Percentiles rank a stretch among this genome's conserved stretches.
Conservation (phyloP, 192 early-diverging fungal genomes). For the Linnemannia schmuckeri region DNA sequence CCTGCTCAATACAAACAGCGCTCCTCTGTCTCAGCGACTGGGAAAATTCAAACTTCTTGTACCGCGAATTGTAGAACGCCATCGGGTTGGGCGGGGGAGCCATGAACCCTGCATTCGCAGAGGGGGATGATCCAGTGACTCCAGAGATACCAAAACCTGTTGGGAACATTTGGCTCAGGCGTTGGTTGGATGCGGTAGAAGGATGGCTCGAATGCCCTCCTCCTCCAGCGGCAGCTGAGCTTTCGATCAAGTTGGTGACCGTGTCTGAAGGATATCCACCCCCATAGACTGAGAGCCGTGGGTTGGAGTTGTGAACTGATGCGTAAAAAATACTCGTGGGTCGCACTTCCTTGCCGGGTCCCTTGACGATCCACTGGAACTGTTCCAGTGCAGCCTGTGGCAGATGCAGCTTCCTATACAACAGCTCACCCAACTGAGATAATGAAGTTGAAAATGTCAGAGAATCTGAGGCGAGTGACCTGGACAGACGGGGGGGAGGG, state of each 20-base stretch:
- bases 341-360: conserved; percentile 45
- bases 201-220: conserved; percentile 27
- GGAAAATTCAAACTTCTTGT: conserved; percentile 60
- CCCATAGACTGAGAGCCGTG: conserved; percentile 46
- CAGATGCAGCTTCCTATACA: conserved; percentile 52
- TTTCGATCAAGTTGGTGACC: conserved; percentile 43
- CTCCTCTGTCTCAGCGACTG: conserved; percentile 46
- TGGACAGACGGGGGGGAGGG: too few relatives aligned
- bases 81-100: conserved; percentile 23
- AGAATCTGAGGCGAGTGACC: background rate
- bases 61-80: conserved; percentile 49
- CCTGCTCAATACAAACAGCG: conserved; percentile 49
- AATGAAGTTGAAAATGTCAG: background rate
- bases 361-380: conserved; percentile 60
- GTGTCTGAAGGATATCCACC: conserved; percentile 49
- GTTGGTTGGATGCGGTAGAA: conserved; percentile 29
- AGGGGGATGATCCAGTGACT: background rate
- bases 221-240: background rate
- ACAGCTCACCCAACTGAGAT: conserved; percentile 53
- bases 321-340: conserved; percentile 25
- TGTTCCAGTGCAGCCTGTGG: conserved; percentile 58
- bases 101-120: background rate
- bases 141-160: background rate
- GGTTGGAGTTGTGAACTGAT: conserved; percentile 26
- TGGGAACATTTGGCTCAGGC: conserved; percentile 38